Evolutionary conservation across 148 eudicot species (phyloP), one percentile per base, ranked within the genome.

Genomic region (Arbutus unedo): DNA sequence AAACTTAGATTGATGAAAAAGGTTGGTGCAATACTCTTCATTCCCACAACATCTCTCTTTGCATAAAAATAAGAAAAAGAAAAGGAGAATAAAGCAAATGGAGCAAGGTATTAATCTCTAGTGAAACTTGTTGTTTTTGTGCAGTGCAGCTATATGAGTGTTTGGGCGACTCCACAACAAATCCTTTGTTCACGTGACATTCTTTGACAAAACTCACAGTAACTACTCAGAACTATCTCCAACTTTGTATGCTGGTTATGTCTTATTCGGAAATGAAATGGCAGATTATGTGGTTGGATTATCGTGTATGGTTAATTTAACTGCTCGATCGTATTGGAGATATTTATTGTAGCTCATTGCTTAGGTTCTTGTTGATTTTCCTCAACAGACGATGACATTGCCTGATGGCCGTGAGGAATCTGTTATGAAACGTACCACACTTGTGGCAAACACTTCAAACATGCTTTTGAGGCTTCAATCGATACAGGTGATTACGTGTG

Each of bases 361-460:
- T 53, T 90, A 96, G 98, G 99, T 96, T 80, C 98, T 96, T 81
- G 93, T 96, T 98, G 99, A 96, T 88, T 96, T 96, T 82, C 99
- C 99, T 83, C 98, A 94, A 94, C 83, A 94, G 93, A 96, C 99
- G 53, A 96, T 96, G 98, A 96, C 99, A 53, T 86, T 94, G 83
- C 99, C 99, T 85, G 99, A 96, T 88, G 99, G 99, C 57, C 95
- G 99, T 86, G 98, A 94, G 91, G 99, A 96, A 86, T 96, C 99
- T 84, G 99, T 96, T 72, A 96, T 96, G 99, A 96, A 96, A 82
- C 97, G 98, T 71, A 96, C 99, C 31, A 96, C 99, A 23, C 98
- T 94, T 84, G 99, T 96, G 80, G 99, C 99, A 59, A 96, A 96
- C 84, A 96, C 99, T 82, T 96, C 99, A 71, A 96, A 96, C 91